Base-by-base conservation (phyloP, 176 grass and related monocot genomes). In the Puya raimondii region DNA sequence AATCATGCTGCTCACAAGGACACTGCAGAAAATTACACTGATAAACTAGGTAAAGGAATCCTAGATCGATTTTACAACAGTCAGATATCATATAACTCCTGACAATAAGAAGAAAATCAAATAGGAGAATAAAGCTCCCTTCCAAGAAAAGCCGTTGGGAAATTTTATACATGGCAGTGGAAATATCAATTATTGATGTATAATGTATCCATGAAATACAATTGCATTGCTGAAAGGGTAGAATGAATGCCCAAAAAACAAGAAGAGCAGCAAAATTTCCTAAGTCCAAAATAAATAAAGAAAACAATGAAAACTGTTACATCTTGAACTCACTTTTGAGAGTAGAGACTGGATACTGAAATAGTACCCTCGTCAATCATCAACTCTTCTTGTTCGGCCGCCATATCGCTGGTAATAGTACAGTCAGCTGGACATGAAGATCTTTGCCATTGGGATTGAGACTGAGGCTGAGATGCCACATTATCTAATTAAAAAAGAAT, bases 311-410 rank as follows among this genome's bases (percentile, higher is more conserved):
- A 11, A 73, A 17, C 27, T 65, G 51, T 42, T 67, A 69, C 56
- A 63, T 42, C 54, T 18, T 59, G 20, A 59, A 82, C 75, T 73
- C 61, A 90, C 87, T 85, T 82, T 76, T 90, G 79, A 23, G 83
- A 82, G 68, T 90, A 90, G 23, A 90, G 23, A 51, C 83, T 90
- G 72, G 87, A 90, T 42, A 90, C 27, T 49, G 72, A 80, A 63
- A 90, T 83, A 68, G 87, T 90, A 51, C 87, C 87, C 76, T 90
- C 87, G 77, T 90, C 87, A 77, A 90, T 90, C 33, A 80, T 70
- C 64, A 90, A 49, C 50, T 83, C 86, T 56, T 89, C 83, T 65
- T 85, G 83, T 47, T 83, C 83, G 66, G 74, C 66, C 63, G 49
- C 49, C 61, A 76, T 69, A 75, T 81, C 73, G 68, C 69, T 66